These are phyloP conservation scores for Scheffersomyces titani DNA, from an alignment of 1,139 yeast genomes.

Conservation along the genomic window DNA sequence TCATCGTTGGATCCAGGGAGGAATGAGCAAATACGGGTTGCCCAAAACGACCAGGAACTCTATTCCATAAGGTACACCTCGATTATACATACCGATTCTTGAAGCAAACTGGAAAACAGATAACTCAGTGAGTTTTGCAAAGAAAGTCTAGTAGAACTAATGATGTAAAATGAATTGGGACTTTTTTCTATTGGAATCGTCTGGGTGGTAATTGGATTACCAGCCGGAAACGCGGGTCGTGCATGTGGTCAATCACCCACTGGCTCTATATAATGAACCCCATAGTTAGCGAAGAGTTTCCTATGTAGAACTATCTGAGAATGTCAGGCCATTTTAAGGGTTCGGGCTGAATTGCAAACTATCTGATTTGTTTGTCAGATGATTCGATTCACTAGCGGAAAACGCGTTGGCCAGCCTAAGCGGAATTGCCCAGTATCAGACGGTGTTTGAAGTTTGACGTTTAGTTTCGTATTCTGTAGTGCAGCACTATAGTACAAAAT, in stretches of 20 bases:
- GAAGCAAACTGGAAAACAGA: not conserved
- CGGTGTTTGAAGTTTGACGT: not conserved
- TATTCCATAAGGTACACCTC: not conserved
- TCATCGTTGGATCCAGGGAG: not conserved
- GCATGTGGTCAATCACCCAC: not conserved
- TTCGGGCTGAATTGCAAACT: not conserved
- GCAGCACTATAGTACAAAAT: too few species aligned
- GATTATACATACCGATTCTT: not conserved
- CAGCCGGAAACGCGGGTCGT: not conserved
- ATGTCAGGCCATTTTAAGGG: not conserved
- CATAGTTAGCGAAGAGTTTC: not conserved
- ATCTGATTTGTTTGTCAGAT: not conserved
- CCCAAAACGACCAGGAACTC: not conserved
- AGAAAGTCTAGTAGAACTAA: not conserved
- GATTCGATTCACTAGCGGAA: not conserved
- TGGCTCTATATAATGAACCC: not conserved
- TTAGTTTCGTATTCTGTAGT: too few species aligned
- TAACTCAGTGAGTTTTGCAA: not conserved
- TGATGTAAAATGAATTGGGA: not conserved
- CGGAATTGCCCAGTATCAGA: not conserved
- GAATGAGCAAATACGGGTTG: not conserved
- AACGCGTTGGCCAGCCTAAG: not conserved
- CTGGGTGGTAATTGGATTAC: not conserved
- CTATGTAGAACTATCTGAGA: not conserved
- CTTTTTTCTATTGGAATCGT: constrained; percentile 1